Conservation (phyloP, 2,329 filamentous ascomycete species). For the Trichoderma koningiopsis region DNA sequence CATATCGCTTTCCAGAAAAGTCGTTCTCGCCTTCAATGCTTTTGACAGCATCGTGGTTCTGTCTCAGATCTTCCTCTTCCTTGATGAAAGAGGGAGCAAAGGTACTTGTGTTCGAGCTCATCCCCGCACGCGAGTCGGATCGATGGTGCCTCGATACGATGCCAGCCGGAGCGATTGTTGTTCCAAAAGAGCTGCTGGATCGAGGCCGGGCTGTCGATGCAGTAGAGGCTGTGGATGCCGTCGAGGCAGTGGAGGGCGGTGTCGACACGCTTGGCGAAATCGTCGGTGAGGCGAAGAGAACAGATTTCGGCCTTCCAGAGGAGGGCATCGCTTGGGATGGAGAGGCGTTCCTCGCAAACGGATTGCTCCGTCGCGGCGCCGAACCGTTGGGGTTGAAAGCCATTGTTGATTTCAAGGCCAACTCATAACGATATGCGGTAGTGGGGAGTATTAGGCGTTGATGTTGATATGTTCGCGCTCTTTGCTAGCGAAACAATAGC, state of each 20-base stretch:
- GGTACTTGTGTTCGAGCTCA: constrained; percentile 67
- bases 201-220: constrained; percentile 65
- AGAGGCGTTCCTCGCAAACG: constrained; percentile 71
- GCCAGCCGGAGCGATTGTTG: constrained; percentile 44
- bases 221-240: constrained; percentile 45
- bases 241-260: constrained; percentile 55
- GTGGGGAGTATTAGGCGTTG: constrained; percentile 16
- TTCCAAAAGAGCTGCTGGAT: constrained; percentile 60
- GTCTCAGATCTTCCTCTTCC: constrained; percentile 75
- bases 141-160: constrained; percentile 46
- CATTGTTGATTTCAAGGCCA: constrained; percentile 36
- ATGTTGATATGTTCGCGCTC: not conserved
- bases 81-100: constrained; percentile 98
- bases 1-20: constrained; percentile 97
- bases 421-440: constrained; percentile 29
- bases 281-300: constrained; percentile 59
- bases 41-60: constrained; percentile 56
- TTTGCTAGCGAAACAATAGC: not conserved
- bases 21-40: constrained; percentile 97
- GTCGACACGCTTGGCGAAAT: constrained; percentile 28
- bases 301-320: constrained; percentile 70
- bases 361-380: constrained; percentile 76
- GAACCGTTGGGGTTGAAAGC: constrained; percentile 40
- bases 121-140: constrained; percentile 65
- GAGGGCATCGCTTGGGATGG: constrained; percentile 62